A percentile compares a stretch with the other conserved stretches of the same genome.
Evolutionary conservation across 495 filamentous ascomycete genomes (phyloP).

Genomic region (Xylaria nigripes): DNA sequence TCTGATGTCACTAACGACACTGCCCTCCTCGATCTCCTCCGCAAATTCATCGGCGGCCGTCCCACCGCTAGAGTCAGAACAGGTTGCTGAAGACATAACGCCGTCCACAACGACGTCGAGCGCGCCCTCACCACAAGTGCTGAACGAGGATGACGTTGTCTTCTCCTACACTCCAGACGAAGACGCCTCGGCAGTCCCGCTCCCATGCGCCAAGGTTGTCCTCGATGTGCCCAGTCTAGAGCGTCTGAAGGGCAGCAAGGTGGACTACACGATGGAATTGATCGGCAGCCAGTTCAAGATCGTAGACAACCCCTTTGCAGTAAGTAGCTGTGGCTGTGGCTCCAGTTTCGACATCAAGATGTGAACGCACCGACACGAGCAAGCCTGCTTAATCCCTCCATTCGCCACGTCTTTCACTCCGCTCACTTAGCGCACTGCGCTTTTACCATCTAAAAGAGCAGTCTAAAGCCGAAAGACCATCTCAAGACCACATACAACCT

Average conservation of each 20-base stretch:
- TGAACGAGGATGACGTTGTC: constrained; percentile 67
- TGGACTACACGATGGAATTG: constrained; percentile 93
- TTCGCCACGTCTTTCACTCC: too few species aligned
- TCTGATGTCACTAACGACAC: constrained; percentile 72
- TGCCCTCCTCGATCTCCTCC: constrained; percentile 34
- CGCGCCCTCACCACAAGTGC: constrained; percentile 11
- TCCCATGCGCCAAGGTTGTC: constrained; percentile 61
- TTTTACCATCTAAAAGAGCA: too few species aligned
- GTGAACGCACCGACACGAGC: too few species aligned
- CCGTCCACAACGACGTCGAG: constrained; percentile 16
- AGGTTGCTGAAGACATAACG: constrained; percentile 16
- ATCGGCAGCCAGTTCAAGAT: constrained; percentile 98
- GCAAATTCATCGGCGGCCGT: neutral
- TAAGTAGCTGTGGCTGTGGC: constrained; percentile 93
- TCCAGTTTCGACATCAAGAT: constrained; percentile 92
- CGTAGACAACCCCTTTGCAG: constrained; percentile 81
- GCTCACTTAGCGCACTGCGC: too few species aligned
- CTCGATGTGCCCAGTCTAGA: constrained; percentile 85
- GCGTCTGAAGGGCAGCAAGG: constrained; percentile 80
- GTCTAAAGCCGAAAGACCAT: too few species aligned
- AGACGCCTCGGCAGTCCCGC: constrained; percentile 5
- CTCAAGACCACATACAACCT: too few species aligned
- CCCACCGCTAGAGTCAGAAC: neutral
- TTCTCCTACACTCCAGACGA: constrained; percentile 34
- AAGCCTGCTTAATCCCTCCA: too few species aligned